Conservation (phyloP, 305 asterid species). For the Fraxinus greggii region DNA sequence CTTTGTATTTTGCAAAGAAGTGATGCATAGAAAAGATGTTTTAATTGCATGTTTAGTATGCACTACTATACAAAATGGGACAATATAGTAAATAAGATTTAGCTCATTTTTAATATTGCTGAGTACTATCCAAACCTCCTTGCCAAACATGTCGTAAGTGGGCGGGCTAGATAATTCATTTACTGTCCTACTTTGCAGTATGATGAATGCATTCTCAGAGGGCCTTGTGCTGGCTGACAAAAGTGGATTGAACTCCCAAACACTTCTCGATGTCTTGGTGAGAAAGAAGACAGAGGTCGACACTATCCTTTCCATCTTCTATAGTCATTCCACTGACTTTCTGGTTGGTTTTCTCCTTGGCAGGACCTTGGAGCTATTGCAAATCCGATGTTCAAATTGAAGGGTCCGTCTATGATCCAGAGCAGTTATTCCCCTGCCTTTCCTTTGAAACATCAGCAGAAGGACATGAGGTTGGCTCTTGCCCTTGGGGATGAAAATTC, state of each 20-base stretch:
- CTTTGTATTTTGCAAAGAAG: not conserved
- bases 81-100: too few species aligned
- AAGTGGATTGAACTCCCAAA: constrained; percentile 76
- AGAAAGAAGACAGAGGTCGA: constrained; percentile 22
- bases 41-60: not conserved
- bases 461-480: constrained; percentile 94
- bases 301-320: not conserved
- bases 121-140: too few species aligned
- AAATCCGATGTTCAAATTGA: constrained; percentile 87
- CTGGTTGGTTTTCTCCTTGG: constrained; percentile 10
- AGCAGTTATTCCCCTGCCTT: constrained; percentile 75
- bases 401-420: constrained; percentile 82
- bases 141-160: not conserved
- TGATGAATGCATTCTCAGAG: constrained; percentile 98
- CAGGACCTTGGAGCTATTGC: constrained; percentile 96
- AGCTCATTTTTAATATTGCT: not conserved
- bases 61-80: not conserved
- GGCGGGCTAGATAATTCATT: not conserved
- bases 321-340: constrained; percentile 16
- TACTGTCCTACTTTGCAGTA: constrained; percentile 46
- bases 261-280: constrained; percentile 88
- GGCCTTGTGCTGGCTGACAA: constrained; percentile 80
- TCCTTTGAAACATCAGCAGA: constrained; percentile 94
- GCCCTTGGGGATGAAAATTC: constrained; percentile 89
- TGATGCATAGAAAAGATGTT: not conserved